phyloP scores from a whole-genome alignment of 331 rosid species.

The Pyracantha coccinea region DNA sequence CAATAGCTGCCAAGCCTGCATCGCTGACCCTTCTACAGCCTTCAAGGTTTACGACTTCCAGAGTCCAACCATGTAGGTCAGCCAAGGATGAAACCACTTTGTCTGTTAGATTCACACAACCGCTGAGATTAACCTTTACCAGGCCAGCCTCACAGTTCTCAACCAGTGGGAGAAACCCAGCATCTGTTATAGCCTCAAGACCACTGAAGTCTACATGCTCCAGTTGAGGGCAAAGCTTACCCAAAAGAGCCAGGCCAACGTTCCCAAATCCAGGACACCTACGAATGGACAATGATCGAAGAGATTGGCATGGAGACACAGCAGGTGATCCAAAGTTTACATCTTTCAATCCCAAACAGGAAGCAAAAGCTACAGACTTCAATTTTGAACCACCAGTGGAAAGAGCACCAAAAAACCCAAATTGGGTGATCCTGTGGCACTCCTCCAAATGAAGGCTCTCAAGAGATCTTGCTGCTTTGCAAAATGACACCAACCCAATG shows the following conservation, averaged over 20 bases:
- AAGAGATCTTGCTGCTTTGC: slow-evolving; percentile 58
- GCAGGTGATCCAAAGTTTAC: slow-evolving; percentile 36
- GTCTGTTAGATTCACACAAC: slow-evolving; percentile 69
- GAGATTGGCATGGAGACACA: slow-evolving; percentile 37
- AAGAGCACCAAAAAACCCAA: slow-evolving; percentile 63
- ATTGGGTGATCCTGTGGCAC: slow-evolving; percentile 90
- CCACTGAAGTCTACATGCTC: slow-evolving; percentile 58
- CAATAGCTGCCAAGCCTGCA: slow-evolving; percentile 55
- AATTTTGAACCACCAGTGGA: slow-evolving; percentile 47
- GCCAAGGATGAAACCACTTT: slow-evolving; percentile 44
- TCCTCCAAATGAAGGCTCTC: slow-evolving; percentile 81
- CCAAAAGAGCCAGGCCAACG: slow-evolving; percentile 47
- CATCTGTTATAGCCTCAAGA: slow-evolving; percentile 61
- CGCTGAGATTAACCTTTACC: slow-evolving; percentile 60
- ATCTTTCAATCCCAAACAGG: slow-evolving; percentile 82
- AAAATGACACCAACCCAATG: slow-evolving; percentile 62
- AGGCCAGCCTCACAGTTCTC: slow-evolving; percentile 61
- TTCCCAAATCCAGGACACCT: slow-evolving; percentile 88
- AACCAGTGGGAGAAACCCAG: slow-evolving; percentile 55
- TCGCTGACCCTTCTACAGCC: slow-evolving; percentile 58
- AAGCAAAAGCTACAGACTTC: slow-evolving; percentile 57
- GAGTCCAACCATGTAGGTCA: slow-evolving; percentile 57
- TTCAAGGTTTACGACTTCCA: slow-evolving; percentile 57
- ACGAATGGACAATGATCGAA: slow-evolving; percentile 48
- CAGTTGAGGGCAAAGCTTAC: slow-evolving; percentile 66